phyloP scores from a whole-genome alignment of 2,329 filamentous ascomycete genomes.

The Bipolaris zeicola region DNA sequence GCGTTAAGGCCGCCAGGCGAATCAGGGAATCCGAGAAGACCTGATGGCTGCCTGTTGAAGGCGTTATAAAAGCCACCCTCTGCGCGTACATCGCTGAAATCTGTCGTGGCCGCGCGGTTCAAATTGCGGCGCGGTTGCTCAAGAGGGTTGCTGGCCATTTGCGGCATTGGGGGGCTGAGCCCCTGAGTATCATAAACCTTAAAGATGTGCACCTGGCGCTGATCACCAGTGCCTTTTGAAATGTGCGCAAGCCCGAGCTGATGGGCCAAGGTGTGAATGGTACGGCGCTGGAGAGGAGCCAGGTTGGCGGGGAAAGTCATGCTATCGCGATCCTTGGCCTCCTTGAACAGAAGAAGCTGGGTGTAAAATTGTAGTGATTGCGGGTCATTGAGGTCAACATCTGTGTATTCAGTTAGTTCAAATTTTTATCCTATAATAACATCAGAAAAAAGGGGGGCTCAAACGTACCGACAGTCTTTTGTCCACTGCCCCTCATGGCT shows the following conservation, averaged over 20 bases:
- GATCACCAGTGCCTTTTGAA: conserved; percentile 85
- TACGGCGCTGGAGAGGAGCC: conserved; percentile 81
- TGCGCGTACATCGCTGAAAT: conserved; percentile 84
- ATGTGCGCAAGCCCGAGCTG: conserved; percentile 91
- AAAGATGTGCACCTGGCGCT: conserved; percentile 88
- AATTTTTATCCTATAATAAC: conserved; percentile 2
- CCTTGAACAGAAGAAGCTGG: conserved; percentile 86
- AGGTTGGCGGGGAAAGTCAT: conserved; percentile 83
- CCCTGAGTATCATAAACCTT: conserved; percentile 66
- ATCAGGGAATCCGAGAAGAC: conserved; percentile 80
- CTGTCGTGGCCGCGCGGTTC: conserved; percentile 94
- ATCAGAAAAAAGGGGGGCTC: too few relatives aligned
- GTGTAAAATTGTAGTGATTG: conserved; percentile 87
- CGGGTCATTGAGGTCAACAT: conserved; percentile 90
- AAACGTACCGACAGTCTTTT: conserved; percentile 51
- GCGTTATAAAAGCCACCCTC: conserved; percentile 76
- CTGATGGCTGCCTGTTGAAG: conserved; percentile 78
- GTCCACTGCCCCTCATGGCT: conserved; percentile 53
- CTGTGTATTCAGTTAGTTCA: conserved; percentile 48
- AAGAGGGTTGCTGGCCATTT: conserved; percentile 67
- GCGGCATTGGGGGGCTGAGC: conserved; percentile 66
- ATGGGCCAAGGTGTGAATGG: conserved; percentile 92
- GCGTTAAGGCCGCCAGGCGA: conserved; percentile 71
- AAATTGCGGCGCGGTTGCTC: conserved; percentile 83
- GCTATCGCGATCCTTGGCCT: conserved; percentile 75